A percentile compares a stretch with the other conserved stretches of the same genome.
Evolutionary conservation across 1,284 basidiomycete species (phyloP).

Genomic region (Boletellus deceptivus): DNA sequence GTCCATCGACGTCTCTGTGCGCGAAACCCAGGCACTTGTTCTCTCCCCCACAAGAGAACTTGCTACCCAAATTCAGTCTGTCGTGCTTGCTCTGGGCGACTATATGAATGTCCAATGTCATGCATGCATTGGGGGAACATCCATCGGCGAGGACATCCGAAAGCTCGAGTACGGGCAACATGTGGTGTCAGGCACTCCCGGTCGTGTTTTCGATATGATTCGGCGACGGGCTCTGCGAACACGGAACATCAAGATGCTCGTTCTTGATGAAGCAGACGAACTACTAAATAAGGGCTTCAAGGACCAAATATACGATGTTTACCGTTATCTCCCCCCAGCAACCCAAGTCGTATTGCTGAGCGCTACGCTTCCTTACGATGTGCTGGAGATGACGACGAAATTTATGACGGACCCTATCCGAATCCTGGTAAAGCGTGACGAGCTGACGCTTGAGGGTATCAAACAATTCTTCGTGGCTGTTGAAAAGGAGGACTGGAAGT

Average conservation of each 20-base stretch:
- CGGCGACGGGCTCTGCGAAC: constrained; percentile 90
- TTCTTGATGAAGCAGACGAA: constrained; percentile 98
- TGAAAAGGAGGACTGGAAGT: constrained; percentile 99
- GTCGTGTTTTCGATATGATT: constrained; percentile 99
- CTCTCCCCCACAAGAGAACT: constrained; percentile 94
- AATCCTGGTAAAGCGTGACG: constrained; percentile 99
- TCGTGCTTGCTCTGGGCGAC: constrained; percentile 95
- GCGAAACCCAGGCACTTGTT: constrained; percentile 96
- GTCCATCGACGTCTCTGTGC: constrained; percentile 92
- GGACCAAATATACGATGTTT: constrained; percentile 99
- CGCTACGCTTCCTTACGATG: constrained; percentile 95
- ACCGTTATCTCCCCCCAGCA: constrained; percentile 96
- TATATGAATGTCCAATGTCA: constrained; percentile 99
- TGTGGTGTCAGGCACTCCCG: constrained; percentile 96
- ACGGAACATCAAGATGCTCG: constrained; percentile 99
- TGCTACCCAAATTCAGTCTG: constrained; percentile 98
- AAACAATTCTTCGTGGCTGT: constrained; percentile 99
- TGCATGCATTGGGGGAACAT: constrained; percentile 97
- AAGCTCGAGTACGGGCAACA: constrained; percentile 99
- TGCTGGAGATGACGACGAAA: constrained; percentile 99
- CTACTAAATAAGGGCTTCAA: constrained; percentile 98
- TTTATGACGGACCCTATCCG: constrained; percentile 99
- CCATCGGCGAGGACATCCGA: constrained; percentile 96
- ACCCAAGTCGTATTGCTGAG: constrained; percentile 97
- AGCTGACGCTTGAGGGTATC: constrained; percentile 98